These are phyloP conservation scores for Rugiboletus extremiorientalis DNA, from an alignment of 1,284 basidiomycete species.

Conservation along the genomic window DNA sequence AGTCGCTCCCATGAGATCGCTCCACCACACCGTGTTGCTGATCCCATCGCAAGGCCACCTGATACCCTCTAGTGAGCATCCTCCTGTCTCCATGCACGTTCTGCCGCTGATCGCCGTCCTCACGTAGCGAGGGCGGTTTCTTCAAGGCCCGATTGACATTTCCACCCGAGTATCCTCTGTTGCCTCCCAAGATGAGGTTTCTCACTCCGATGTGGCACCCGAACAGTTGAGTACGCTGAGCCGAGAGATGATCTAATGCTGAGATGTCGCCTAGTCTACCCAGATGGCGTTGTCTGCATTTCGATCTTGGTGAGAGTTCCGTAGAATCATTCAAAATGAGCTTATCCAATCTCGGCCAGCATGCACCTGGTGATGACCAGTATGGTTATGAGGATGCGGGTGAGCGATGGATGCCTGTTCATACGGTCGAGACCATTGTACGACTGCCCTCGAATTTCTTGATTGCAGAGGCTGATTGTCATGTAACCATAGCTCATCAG, in stretches of 20 bases:
- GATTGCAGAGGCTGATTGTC: conserved; percentile 4
- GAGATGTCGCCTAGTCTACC: conserved; percentile 64
- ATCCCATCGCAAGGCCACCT: conserved; percentile 58
- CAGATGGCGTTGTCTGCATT: conserved; percentile 90
- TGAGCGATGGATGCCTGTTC: conserved; percentile 97
- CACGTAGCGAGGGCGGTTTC: conserved; percentile 84
- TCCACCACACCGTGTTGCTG: conserved; percentile 13
- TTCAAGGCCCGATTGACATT: conserved; percentile 88
- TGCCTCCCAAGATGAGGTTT: conserved; percentile 96
- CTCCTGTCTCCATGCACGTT: conserved; percentile 5
- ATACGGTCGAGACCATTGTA: conserved; percentile 96
- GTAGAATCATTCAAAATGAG: not conserved
- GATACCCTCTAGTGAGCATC: conserved; percentile 85
- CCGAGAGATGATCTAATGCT: conserved; percentile 2
- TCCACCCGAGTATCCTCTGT: conserved; percentile 87
- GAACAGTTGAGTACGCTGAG: conserved; percentile 66
- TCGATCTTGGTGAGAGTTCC: conserved; percentile 81
- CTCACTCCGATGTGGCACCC: conserved; percentile 99
- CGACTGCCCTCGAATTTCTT: conserved; percentile 37
- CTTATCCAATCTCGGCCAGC: conserved; percentile 46
- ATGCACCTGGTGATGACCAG: conserved; percentile 95
- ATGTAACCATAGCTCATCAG: conserved; percentile 75
- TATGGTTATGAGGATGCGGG: conserved; percentile 98
- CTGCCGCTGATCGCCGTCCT: conserved; percentile 6
- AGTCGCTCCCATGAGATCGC: conserved; percentile 30